Evolutionary conservation across 371 early-diverging fungal species (phyloP).

Genomic region (Phascolomyces articulosus): DNA sequence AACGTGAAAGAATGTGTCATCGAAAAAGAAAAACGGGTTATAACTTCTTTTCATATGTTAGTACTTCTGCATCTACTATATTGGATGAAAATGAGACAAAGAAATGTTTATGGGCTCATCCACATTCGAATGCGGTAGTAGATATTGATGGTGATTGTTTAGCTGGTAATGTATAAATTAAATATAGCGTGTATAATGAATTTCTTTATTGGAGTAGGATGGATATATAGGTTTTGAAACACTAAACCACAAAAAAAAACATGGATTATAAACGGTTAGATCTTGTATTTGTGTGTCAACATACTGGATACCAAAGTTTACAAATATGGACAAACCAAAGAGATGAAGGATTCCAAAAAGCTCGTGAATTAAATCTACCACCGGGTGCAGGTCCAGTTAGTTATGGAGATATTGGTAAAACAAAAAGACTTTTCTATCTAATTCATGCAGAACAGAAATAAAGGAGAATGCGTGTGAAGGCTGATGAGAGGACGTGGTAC

Average conservation of each 20-base stretch:
- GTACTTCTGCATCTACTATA: slow-evolving; percentile 30
- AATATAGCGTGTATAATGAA: too few relatives aligned
- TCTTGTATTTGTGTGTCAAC: slow-evolving; percentile 80
- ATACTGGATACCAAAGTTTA: slow-evolving; percentile 42
- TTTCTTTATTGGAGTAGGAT: too few relatives aligned
- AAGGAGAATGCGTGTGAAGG: background rate
- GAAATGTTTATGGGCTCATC: slow-evolving; percentile 70
- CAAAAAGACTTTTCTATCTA: too few relatives aligned
- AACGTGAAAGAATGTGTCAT: too few relatives aligned
- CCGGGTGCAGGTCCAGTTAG: slow-evolving; percentile 76
- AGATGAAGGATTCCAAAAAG: slow-evolving; percentile 63
- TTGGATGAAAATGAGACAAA: slow-evolving; percentile 26
- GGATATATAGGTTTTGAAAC: too few relatives aligned
- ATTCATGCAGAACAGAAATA: background rate
- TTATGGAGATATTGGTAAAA: slow-evolving; percentile 82
- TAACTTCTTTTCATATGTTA: slow-evolving; percentile 4
- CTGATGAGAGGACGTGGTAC: too few relatives aligned
- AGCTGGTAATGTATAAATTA: slow-evolving; percentile 49
- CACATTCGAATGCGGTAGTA: slow-evolving; percentile 90
- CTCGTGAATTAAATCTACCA: slow-evolving; percentile 64
- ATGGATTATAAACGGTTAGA: slow-evolving; percentile 43
- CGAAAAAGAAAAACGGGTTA: too few relatives aligned
- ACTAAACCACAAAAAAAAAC: too few relatives aligned
- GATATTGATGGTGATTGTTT: slow-evolving; percentile 93
- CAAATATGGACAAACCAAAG: slow-evolving; percentile 82